Conservation (phyloP, 2,329 filamentous ascomycete species). For the Kalaharituber pfeilii region DNA sequence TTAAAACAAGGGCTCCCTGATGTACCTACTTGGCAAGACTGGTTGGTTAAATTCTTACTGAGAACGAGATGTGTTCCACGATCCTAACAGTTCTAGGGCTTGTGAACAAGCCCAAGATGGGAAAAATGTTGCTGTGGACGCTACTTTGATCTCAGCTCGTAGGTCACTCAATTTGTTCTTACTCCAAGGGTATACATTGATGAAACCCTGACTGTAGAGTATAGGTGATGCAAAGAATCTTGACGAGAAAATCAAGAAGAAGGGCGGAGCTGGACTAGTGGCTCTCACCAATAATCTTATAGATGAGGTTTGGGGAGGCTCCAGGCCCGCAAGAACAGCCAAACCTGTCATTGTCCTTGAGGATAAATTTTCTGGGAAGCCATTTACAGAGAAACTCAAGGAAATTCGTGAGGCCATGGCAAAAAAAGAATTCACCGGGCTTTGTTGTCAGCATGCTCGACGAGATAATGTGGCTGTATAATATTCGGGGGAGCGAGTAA, state of each 20-base stretch:
- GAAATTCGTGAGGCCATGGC: constrained; percentile 80
- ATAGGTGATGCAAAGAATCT: constrained; percentile 53
- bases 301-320: constrained; percentile 70
- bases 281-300: constrained; percentile 68
- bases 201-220: background rate
- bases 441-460: constrained; percentile 91
- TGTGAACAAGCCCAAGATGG: constrained; percentile 71
- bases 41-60: constrained; percentile 35
- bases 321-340: constrained; percentile 55
- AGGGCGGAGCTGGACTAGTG: constrained; percentile 58
- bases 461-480: constrained; percentile 97
- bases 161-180: constrained; percentile 20
- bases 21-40: constrained; percentile 94
- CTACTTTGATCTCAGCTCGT: constrained; percentile 61
- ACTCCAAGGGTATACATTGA: background rate
- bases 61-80: constrained; percentile 12
- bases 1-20: constrained; percentile 87
- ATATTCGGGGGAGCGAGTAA: constrained; percentile 73
- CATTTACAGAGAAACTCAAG: constrained; percentile 62
- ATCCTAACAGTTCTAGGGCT: constrained; percentile 31
- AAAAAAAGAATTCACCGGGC: constrained; percentile 71
- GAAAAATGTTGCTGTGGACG: constrained; percentile 80
- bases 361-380: constrained; percentile 61
- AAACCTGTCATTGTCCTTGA: constrained; percentile 58
- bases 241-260: constrained; percentile 69